Percentiles rank a stretch among this genome's conserved stretches.
These are phyloP conservation scores for Silene conica DNA, from an alignment of 148 eudicot genomes.

Conservation along the genomic window DNA sequence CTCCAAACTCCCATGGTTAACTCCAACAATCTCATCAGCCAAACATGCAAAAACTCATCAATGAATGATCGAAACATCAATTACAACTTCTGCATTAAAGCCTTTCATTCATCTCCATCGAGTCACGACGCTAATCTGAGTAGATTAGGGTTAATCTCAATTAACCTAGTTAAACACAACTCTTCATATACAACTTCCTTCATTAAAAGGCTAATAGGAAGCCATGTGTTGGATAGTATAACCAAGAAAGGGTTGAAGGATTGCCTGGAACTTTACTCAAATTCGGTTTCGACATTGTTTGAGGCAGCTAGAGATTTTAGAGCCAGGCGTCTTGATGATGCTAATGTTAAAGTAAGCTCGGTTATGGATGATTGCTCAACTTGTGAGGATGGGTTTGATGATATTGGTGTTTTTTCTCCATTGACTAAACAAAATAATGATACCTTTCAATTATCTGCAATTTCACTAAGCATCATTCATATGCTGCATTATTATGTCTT, in stretches of 20 bases:
- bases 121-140: constrained; percentile 32
- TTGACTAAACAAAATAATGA: constrained; percentile 36
- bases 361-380: constrained; percentile 53
- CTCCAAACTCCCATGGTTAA: constrained; percentile 8
- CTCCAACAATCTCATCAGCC: constrained; percentile 24
- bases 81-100: constrained; percentile 39
- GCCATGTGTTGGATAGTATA: constrained; percentile 12
- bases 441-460: constrained; percentile 46
- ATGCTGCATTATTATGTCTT: background rate
- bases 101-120: constrained; percentile 37
- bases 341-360: constrained; percentile 47
- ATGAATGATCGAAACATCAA: constrained; percentile 32
- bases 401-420: constrained; percentile 45
- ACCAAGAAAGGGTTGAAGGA: constrained; percentile 34
- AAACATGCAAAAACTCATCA: constrained; percentile 43
- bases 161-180: constrained; percentile 39
- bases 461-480: constrained; percentile 43
- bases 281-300: constrained; percentile 32
- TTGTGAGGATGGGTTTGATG: constrained; percentile 64
- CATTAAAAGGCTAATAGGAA: constrained; percentile 28
- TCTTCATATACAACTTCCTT: constrained; percentile 39
- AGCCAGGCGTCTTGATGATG: constrained; percentile 27
- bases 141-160: constrained; percentile 49
- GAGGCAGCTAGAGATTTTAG: constrained; percentile 39
- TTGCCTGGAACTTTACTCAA: constrained; percentile 46